Percentiles rank a stretch among this genome's conserved stretches.
Conservation (phyloP, 2,329 filamentous ascomycete genomes). For the Neopestalotiopsis sp. region DNA sequence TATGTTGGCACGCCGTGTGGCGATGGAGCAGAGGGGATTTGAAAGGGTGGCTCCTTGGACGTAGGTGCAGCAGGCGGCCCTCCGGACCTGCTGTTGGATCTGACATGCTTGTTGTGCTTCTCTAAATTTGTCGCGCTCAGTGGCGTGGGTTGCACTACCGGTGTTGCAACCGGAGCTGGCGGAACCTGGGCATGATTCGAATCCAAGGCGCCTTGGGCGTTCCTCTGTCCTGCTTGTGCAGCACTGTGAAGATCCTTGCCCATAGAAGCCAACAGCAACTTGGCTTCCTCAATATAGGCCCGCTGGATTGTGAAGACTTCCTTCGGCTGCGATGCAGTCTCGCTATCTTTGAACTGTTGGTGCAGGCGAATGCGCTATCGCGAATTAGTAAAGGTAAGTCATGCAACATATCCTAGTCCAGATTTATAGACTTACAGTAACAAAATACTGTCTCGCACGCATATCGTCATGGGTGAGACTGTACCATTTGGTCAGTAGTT, state of each 20-base stretch:
- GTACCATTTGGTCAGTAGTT: slow-evolving; percentile 54
- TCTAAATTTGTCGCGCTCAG: slow-evolving; percentile 55
- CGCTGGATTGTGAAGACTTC: slow-evolving; percentile 56
- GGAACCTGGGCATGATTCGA: slow-evolving; percentile 30
- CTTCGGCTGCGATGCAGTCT: slow-evolving; percentile 50
- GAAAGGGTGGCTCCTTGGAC: slow-evolving; percentile 60
- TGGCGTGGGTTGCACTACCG: slow-evolving; percentile 38
- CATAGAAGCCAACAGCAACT: slow-evolving; percentile 56
- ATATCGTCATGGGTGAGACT: slow-evolving; percentile 51
- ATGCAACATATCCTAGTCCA: not conserved
- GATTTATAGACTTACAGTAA: slow-evolving; percentile 47
- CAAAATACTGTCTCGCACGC: slow-evolving; percentile 57
- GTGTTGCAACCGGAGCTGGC: slow-evolving; percentile 35
- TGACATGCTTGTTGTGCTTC: slow-evolving; percentile 57
- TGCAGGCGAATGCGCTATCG: slow-evolving; percentile 56
- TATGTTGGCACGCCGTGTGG: slow-evolving; percentile 66
- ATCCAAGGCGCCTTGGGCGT: slow-evolving; percentile 29
- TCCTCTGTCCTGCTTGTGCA: slow-evolving; percentile 31
- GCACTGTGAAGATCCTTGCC: slow-evolving; percentile 49
- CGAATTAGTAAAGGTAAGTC: slow-evolving; percentile 36
- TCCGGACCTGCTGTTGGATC: slow-evolving; percentile 49
- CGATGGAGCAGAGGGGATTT: slow-evolving; percentile 55
- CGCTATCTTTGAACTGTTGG: slow-evolving; percentile 58
- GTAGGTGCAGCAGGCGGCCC: slow-evolving; percentile 63
- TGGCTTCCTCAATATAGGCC: slow-evolving; percentile 55